Conservation (phyloP, 306 rosid genomes). For the Leucaena leucocephala region DNA sequence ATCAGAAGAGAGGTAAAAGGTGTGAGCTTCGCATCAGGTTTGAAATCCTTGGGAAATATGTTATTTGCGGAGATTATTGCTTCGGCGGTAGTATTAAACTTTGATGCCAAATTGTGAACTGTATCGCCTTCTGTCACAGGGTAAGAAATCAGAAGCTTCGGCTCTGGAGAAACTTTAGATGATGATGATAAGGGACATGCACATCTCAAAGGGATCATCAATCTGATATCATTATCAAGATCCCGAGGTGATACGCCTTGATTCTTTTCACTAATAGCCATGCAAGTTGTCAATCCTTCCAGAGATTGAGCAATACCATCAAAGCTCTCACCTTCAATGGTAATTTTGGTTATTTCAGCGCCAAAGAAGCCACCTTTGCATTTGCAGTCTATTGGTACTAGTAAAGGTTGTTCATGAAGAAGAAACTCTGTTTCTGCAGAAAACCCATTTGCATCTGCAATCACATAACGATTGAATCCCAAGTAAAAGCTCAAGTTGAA, state of each 20-base stretch:
- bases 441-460: constrained; percentile 76
- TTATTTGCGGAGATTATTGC: constrained; percentile 62
- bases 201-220: constrained; percentile 76
- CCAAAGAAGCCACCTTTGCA: constrained; percentile 59
- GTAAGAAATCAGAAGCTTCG: constrained; percentile 67
- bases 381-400: constrained; percentile 74
- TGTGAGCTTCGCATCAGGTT: constrained; percentile 34
- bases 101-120: constrained; percentile 63
- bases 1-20: constrained; percentile 71
- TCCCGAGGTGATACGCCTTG: constrained; percentile 60
- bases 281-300: constrained; percentile 78
- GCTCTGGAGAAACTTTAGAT: constrained; percentile 39
- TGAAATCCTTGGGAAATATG: constrained; percentile 34
- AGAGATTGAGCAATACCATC: constrained; percentile 63
- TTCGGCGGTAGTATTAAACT: constrained; percentile 64
- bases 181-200: constrained; percentile 70
- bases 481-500: constrained; percentile 71
- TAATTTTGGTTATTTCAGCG: constrained; percentile 58
- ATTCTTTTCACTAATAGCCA: constrained; percentile 64
- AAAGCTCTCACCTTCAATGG: constrained; percentile 72
- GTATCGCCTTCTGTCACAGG: constrained; percentile 75
- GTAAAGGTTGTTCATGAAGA: constrained; percentile 56
- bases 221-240: constrained; percentile 44
- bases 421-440: constrained; percentile 70
- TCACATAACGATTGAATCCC: constrained; percentile 54